Evolutionary conservation across 2,329 filamentous ascomycete species (phyloP).

Genomic region (Aspergillus sp.): DNA sequence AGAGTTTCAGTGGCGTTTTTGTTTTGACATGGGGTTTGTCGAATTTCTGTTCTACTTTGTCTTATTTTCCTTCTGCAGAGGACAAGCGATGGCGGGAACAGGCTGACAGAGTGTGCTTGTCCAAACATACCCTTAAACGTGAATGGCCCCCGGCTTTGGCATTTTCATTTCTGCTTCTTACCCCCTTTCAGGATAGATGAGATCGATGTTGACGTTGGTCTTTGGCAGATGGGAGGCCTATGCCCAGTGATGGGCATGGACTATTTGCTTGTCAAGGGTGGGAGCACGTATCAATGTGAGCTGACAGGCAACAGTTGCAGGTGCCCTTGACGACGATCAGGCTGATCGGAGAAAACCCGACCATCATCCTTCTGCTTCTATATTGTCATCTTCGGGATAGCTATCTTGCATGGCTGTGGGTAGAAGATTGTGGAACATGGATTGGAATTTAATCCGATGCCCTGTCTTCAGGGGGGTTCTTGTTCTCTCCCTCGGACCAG

Average conservation of each 20-base stretch:
- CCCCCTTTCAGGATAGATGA: not conserved
- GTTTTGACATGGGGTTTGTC: not conserved
- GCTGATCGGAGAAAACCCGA: not conserved
- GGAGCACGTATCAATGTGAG: conserved; percentile 1
- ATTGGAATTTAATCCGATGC: not conserved
- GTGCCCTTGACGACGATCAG: not conserved
- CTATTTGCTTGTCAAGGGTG: not conserved
- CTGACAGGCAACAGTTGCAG: not conserved
- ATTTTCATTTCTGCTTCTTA: not conserved
- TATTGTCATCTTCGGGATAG: not conserved
- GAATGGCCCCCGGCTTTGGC: not conserved
- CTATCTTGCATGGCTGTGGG: not conserved
- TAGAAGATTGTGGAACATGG: not conserved
- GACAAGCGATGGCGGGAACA: not conserved
- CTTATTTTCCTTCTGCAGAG: not conserved
- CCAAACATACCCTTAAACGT: not conserved
- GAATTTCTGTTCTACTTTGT: not conserved
- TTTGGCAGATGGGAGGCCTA: not conserved
- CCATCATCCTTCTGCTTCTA: not conserved
- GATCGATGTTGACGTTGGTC: not conserved
- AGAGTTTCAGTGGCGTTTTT: conserved; percentile 1
- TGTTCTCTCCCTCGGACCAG: not conserved
- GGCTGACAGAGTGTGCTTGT: not conserved
- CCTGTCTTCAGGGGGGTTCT: not conserved
- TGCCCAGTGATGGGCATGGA: not conserved